phyloP scores from a whole-genome alignment of 768 basidiomycete genomes.

The Pleurotus eryngii region DNA sequence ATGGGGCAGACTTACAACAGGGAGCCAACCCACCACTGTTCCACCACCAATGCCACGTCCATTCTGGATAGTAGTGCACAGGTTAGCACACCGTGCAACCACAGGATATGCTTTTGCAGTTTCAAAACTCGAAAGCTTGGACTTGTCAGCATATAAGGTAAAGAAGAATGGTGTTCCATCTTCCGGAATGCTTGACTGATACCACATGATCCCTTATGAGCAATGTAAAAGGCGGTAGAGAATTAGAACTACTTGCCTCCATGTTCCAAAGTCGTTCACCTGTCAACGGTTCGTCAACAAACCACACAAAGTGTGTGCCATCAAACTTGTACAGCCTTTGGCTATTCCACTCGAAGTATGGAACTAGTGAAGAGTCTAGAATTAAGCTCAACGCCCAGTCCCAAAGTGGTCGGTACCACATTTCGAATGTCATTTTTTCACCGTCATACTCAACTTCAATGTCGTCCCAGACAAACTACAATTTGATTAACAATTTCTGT shows the following conservation, averaged over 20 bases:
- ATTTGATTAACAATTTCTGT: slow-evolving; percentile 8
- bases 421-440: slow-evolving; percentile 11
- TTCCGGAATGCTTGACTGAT: slow-evolving; percentile 15
- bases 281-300: slow-evolving; percentile 36
- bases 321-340: slow-evolving; percentile 23
- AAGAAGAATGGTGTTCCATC: slow-evolving; percentile 24
- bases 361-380: slow-evolving; percentile 17
- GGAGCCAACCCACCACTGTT: slow-evolving; percentile 35
- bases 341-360: slow-evolving; percentile 29
- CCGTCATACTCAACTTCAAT: slow-evolving; percentile 19
- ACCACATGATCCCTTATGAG: no score
- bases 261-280: slow-evolving; percentile 32
- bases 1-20: slow-evolving; percentile 23
- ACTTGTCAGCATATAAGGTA: slow-evolving; percentile 40
- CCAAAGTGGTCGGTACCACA: slow-evolving; percentile 20
- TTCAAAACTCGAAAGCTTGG: slow-evolving; percentile 33
- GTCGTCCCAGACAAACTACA: slow-evolving; percentile 11
- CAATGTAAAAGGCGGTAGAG: not conserved
- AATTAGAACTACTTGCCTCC: slow-evolving; percentile 23
- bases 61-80: slow-evolving; percentile 30
- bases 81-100: slow-evolving; percentile 27
- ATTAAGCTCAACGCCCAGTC: slow-evolving; percentile 27
- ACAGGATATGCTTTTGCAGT: slow-evolving; percentile 35
- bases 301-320: slow-evolving; percentile 20
- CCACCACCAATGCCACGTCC: slow-evolving; percentile 30